phyloP scores from a whole-genome alignment of 1,284 basidiomycete species.

The Moniliophthora roreri region DNA sequence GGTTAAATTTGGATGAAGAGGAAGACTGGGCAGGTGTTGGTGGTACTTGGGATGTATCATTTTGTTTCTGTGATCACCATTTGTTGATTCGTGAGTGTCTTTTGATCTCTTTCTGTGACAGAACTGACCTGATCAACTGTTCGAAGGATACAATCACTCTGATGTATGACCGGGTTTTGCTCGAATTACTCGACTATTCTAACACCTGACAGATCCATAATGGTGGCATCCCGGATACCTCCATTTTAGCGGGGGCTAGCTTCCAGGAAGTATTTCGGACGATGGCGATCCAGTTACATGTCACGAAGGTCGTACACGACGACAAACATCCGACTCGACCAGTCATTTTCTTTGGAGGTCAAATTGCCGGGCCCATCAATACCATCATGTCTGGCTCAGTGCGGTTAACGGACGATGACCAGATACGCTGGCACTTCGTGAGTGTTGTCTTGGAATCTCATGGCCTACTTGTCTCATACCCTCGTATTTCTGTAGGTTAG shows the following conservation, averaged over 20 bases:
- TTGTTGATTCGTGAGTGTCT: conserved; percentile 53
- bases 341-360: conserved; percentile 53
- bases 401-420: conserved; percentile 48
- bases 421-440: conserved; percentile 66
- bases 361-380: conserved; percentile 40
- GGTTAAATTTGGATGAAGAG: conserved; percentile 38
- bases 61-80: conserved; percentile 68
- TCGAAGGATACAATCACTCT: neutral
- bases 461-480: conserved; percentile 11
- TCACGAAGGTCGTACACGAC: conserved; percentile 42
- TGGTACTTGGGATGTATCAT: conserved; percentile 60
- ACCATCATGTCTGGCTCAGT: conserved; percentile 52
- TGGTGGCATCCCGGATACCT: conserved; percentile 41
- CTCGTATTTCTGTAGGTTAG: conserved; percentile 38
- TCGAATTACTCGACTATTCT: conserved; percentile 5
- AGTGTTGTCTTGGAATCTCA: conserved; percentile 24
- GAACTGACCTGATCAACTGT: conserved; percentile 27
- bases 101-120: conserved; percentile 4
- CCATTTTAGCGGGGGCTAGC: conserved; percentile 47
- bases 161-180: neutral
- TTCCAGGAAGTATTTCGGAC: conserved; percentile 54
- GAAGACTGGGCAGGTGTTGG: conserved; percentile 65
- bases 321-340: conserved; percentile 50
- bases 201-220: no score
- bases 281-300: conserved; percentile 44